These are phyloP conservation scores for Graphiopsis chlorocephala DNA, from an alignment of 2,329 filamentous ascomycete genomes.

Conservation along the genomic window DNA sequence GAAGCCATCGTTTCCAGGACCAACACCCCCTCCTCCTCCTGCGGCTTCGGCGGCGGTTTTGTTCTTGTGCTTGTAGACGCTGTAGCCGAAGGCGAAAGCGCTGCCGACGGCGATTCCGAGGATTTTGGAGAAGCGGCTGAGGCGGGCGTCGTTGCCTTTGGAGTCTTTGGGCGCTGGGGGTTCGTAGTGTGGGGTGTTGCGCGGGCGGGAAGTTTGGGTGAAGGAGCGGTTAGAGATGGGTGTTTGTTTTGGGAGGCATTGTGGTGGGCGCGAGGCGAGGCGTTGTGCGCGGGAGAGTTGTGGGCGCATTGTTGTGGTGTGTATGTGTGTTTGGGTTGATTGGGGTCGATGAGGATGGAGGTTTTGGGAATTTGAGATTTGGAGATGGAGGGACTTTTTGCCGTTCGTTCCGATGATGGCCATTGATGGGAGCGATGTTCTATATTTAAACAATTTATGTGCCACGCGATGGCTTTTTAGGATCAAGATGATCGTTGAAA, in stretches of 20 bases:
- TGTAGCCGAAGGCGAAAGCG: constrained; percentile 10
- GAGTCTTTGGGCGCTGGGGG: constrained; percentile 13
- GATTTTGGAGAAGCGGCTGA: constrained; percentile 14
- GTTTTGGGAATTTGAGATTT: neutral
- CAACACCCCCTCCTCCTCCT: neutral
- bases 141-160: constrained; percentile 16
- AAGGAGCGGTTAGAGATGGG: neutral
- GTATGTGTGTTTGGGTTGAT: neutral
- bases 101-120: constrained; percentile 11
- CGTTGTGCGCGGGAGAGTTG: neutral
- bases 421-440: neutral
- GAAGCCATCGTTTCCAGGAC: constrained; percentile 20
- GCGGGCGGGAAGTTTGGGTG: neutral
- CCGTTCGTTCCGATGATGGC: neutral
- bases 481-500: neutral
- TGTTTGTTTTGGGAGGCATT: neutral
- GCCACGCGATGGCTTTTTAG: too few species aligned
- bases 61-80: constrained; percentile 14
- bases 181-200: constrained; percentile 7
- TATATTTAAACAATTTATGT: neutral
- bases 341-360: neutral
- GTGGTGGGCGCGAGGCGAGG: neutral
- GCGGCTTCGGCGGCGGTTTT: neutral
- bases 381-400: neutral
- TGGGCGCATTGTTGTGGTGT: constrained; percentile 7